phyloP scores from a whole-genome alignment of 1,139 yeast genomes.

The Kodamaea derodonti region DNA sequence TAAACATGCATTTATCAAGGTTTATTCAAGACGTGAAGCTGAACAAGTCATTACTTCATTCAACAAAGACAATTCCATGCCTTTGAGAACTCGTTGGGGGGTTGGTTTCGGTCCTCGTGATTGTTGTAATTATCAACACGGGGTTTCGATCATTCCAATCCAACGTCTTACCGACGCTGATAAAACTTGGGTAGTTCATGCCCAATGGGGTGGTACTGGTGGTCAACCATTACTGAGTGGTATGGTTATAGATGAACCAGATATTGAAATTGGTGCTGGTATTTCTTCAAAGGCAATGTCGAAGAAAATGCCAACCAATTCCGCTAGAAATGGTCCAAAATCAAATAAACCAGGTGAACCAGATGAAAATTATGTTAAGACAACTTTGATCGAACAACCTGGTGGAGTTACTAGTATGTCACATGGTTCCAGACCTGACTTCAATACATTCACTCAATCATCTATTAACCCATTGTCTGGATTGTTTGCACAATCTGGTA shows the following conservation, averaged over 20 bases:
- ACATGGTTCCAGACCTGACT: constrained; percentile 31
- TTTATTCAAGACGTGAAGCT: constrained; percentile 93
- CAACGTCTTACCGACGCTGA: constrained; percentile 91
- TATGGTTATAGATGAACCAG: constrained; percentile 91
- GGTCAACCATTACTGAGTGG: constrained; percentile 83
- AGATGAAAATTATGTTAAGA: constrained; percentile 44
- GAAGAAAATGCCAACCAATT: constrained; percentile 81
- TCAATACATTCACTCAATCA: constrained; percentile 32
- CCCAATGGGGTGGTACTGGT: constrained; percentile 98
- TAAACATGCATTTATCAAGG: constrained; percentile 94
- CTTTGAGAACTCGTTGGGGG: constrained; percentile 92
- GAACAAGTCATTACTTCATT: constrained; percentile 65
- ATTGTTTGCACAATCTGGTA: constrained; percentile 32
- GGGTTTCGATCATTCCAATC: constrained; percentile 82
- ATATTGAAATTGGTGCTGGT: constrained; percentile 93
- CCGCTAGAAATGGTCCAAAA: constrained; percentile 82
- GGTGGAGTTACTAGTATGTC: constrained; percentile 18
- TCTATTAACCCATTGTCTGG: constrained; percentile 51
- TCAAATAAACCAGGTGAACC: constrained; percentile 67
- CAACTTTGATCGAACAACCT: constrained; percentile 29
- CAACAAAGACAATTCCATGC: constrained; percentile 48
- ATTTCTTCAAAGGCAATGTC: constrained; percentile 91
- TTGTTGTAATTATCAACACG: constrained; percentile 92
- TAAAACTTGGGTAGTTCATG: constrained; percentile 79
- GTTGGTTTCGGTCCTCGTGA: constrained; percentile 99